These are phyloP conservation scores for Chlorencoelia australis DNA, from an alignment of 2,329 filamentous ascomycete species.

Conservation along the genomic window DNA sequence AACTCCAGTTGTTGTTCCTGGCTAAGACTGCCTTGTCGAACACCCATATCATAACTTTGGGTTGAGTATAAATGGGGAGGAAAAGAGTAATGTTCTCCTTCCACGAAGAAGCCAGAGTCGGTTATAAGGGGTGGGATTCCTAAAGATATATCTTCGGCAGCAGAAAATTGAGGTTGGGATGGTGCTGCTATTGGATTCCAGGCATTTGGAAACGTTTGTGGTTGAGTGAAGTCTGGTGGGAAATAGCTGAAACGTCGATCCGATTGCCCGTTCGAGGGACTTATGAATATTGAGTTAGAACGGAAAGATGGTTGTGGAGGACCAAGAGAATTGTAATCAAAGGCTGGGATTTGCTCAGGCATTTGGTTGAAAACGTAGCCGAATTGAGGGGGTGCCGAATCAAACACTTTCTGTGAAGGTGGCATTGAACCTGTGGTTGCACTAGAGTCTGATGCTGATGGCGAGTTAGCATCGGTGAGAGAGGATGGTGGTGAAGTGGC, in stretches of 20 bases:
- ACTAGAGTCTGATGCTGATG: slow-evolving; percentile 34
- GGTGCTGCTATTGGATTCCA: slow-evolving; percentile 19
- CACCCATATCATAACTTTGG: slow-evolving; percentile 33
- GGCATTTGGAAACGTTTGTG: slow-evolving; percentile 19
- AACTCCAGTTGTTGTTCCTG: slow-evolving; percentile 76
- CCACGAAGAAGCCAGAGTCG: slow-evolving; percentile 23
- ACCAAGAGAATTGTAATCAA: slow-evolving; percentile 16
- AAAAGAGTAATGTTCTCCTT: slow-evolving; percentile 22
- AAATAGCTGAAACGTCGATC: slow-evolving; percentile 55
- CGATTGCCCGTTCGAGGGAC: slow-evolving; percentile 41
- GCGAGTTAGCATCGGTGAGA: slow-evolving; percentile 35
- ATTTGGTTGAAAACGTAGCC: slow-evolving; percentile 48
- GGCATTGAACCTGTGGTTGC: slow-evolving; percentile 27
- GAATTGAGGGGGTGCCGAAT: slow-evolving; percentile 40
- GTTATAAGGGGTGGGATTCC: slow-evolving; percentile 13
- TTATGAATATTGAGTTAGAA: slow-evolving; percentile 57
- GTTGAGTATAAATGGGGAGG: slow-evolving; percentile 28
- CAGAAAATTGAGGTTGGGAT: slow-evolving; percentile 8
- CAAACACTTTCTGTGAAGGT: slow-evolving; percentile 30
- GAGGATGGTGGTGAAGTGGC: slow-evolving; percentile 33
- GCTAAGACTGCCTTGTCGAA: slow-evolving; percentile 58
- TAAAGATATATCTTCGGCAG: slow-evolving; percentile 9
- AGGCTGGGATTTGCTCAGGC: slow-evolving; percentile 34
- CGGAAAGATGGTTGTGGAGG: slow-evolving; percentile 43
- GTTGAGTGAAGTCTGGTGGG: slow-evolving; percentile 40